Conservation (phyloP, 108 stramenopile genomes). For the Epipyxis sp. region DNA sequence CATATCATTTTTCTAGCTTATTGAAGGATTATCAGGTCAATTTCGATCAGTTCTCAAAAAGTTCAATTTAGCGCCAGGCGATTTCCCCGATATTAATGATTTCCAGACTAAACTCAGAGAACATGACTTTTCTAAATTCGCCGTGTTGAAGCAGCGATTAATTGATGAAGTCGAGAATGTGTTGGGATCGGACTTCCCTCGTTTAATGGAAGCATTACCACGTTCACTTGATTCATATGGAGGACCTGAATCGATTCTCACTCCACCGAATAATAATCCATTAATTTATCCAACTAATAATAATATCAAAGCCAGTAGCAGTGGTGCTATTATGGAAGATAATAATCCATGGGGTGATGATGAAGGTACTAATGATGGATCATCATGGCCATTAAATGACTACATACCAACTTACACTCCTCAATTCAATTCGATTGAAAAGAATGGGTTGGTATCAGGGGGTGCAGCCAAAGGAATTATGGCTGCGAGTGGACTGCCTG, state of each 20-base stretch:
- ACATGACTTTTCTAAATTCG: constrained; percentile 35
- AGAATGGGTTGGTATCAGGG: constrained; percentile 71
- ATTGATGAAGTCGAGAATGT: constrained; percentile 38
- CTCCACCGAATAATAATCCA: constrained; percentile 1
- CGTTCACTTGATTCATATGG: background rate
- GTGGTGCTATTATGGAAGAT: background rate
- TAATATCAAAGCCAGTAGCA: no score
- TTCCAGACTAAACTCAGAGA: constrained; percentile 33
- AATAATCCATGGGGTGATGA: constrained; percentile 24
- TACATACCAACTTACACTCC: background rate
- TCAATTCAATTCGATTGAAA: background rate
- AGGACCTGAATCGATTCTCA: background rate
- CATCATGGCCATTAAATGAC: background rate
- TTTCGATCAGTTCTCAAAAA: constrained; percentile 57
- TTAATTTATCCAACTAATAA: no score
- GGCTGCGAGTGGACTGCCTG: constrained; percentile 72
- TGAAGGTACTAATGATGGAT: background rate
- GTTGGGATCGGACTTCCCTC: constrained; percentile 27
- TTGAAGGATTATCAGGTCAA: constrained; percentile 45
- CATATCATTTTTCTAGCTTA: constrained; percentile 44
- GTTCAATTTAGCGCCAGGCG: constrained; percentile 56
- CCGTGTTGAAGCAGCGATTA: constrained; percentile 31
- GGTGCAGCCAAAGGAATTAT: constrained; percentile 73
- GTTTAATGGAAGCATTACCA: constrained; percentile 29
- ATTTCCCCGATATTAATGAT: constrained; percentile 57